Evolutionary conservation across 176 grass and related monocot species (phyloP), one percentile per base, ranked within the genome.

Genomic region (Oryza brachyantha): DNA sequence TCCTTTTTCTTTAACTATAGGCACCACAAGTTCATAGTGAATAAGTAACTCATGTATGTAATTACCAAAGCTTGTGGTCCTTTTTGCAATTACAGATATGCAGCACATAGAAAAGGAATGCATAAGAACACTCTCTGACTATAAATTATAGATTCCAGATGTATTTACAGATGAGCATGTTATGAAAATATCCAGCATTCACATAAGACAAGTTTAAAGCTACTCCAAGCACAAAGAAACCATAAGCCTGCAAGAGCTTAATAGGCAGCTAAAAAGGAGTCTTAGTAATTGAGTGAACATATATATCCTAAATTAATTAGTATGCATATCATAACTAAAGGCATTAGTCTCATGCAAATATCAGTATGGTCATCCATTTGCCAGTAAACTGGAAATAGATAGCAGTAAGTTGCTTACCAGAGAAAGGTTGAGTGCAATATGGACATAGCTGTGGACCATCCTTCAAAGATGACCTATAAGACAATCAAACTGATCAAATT

Each of bases 391-490:
- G 13, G 54, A 54, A 70, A 68, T 0, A 17, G 10, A 8, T 12
- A 83, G 13, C 11, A 16, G 0, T 19, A 24, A 19, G 17, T 5
- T 61, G 52, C 64, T 75, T 90, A 94, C 91, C 94, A 82, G 91
- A 97, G 87, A 94, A 94, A 87, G 91, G 94, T 64, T 97, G 91
- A 68, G 79, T 97, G 77, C 91, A 94, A 85, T 90, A 94, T 62
- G 91, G 94, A 79, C 89, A 94, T 0, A 97, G 81, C 58, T 97
- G 94, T 55, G 87, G 86, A 27, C 91, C 91, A 82, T 94, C 92
- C 46, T 86, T 97, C 50, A 93, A 79, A 79, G 89, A 86, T 10
- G 94, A 94, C 78, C 94, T 97, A 86, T 32, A 79, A 90, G 39
- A 81, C 27, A 83, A 29, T 38, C 42, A 60, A 73, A 46, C 29